Percentiles rank a stretch among this genome's conserved stretches.
Conservation (phyloP, 2,329 filamentous ascomycete species). For the Pseudogymnoascus sp. region DNA sequence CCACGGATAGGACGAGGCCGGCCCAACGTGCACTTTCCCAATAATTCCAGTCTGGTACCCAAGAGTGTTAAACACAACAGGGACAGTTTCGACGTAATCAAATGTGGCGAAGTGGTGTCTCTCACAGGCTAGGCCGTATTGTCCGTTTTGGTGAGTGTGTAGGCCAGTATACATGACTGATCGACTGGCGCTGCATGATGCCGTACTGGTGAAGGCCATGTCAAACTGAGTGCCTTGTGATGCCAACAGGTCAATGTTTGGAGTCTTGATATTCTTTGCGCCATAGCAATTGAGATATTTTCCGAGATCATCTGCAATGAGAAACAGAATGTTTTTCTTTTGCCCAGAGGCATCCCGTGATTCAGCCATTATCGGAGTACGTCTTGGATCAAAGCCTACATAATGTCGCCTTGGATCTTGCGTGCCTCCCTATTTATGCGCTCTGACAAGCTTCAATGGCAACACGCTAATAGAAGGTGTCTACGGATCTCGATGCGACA, state of each 20-base stretch:
- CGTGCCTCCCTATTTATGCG: background rate
- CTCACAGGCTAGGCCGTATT: conserved; percentile 36
- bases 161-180: conserved; percentile 42
- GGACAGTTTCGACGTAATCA: conserved; percentile 36
- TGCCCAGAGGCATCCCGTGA: background rate
- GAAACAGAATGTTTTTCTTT: conserved; percentile 31
- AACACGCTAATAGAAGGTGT: background rate
- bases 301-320: conserved; percentile 39
- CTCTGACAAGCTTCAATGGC: background rate
- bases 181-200: conserved; percentile 41
- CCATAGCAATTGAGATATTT: conserved; percentile 33
- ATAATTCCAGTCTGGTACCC: conserved; percentile 41
- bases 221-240: conserved; percentile 31
- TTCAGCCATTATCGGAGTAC: background rate
- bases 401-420: background rate
- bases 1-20: conserved; percentile 35
- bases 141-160: conserved; percentile 41
- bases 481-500: conserved; percentile 1
- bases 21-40: conserved; percentile 42
- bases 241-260: conserved; percentile 36
- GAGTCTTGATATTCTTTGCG: conserved; percentile 29
- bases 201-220: conserved; percentile 37
- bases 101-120: conserved; percentile 38
- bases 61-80: conserved; percentile 30
- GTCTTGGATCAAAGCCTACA: background rate